These are phyloP conservation scores for Solanum chilense DNA, from an alignment of 257 asterid genomes.

Conservation along the genomic window DNA sequence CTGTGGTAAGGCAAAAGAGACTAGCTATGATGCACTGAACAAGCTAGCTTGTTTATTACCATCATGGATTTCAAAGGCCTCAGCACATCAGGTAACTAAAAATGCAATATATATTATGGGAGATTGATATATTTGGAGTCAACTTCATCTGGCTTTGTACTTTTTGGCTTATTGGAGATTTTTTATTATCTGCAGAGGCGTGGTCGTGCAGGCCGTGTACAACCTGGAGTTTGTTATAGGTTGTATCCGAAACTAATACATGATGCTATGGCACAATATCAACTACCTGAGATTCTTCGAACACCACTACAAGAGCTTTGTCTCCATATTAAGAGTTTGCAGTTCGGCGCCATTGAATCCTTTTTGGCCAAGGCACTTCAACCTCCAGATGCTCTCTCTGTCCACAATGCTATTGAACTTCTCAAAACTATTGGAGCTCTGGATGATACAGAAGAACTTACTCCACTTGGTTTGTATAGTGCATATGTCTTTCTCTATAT, in stretches of 20 bases:
- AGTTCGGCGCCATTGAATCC: conserved; percentile 55
- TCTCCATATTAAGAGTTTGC: conserved; percentile 83
- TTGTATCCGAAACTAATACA: conserved; percentile 70
- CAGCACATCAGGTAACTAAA: conserved; percentile 79
- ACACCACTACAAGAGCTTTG: conserved; percentile 98
- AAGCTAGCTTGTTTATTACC: conserved; percentile 92
- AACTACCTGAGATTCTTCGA: conserved; percentile 94
- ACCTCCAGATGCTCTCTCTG: conserved; percentile 89
- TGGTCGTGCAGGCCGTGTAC: conserved; percentile 98
- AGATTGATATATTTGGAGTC: neutral
- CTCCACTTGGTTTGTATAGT: conserved; percentile 72
- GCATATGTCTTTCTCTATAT: neutral
- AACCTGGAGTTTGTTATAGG: conserved; percentile 92
- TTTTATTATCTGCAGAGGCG: conserved; percentile 56
- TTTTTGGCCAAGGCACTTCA: conserved; percentile 91
- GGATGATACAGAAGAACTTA: conserved; percentile 82
- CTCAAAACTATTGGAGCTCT: conserved; percentile 89
- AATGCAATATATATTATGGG: neutral
- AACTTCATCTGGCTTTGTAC: neutral
- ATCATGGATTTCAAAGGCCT: conserved; percentile 99
- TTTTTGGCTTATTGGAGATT: neutral
- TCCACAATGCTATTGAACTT: conserved; percentile 89
- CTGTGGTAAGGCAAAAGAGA: conserved; percentile 98
- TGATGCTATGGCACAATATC: conserved; percentile 89
- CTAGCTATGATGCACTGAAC: conserved; percentile 95